Conservation (phyloP, 441 rosid genomes). For the Populus hybrid region DNA sequence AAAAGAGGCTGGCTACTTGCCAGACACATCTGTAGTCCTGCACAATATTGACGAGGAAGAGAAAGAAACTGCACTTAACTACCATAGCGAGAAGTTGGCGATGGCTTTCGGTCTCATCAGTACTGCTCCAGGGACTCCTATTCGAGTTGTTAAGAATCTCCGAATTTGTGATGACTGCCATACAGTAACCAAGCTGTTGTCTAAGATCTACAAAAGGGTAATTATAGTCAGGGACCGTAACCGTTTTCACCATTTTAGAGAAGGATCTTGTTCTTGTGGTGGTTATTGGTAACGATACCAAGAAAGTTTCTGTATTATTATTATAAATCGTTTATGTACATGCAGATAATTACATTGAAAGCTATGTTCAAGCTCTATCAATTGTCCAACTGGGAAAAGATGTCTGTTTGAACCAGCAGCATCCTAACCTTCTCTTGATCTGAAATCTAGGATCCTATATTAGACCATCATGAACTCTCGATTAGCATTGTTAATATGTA, state of each 20-base stretch:
- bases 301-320: neutral
- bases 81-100: conserved; percentile 36
- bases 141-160: conserved; percentile 33
- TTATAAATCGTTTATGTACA: neutral
- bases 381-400: neutral
- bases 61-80: conserved; percentile 21
- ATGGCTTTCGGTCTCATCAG: conserved; percentile 33
- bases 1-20: conserved; percentile 23
- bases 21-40: conserved; percentile 21
- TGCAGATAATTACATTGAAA: neutral
- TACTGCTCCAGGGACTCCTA: conserved; percentile 26
- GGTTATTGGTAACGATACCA: conserved; percentile 27
- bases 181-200: conserved; percentile 31
- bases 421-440: neutral
- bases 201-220: conserved; percentile 26
- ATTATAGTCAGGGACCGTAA: conserved; percentile 33
- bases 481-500: neutral
- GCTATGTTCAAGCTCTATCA: neutral
- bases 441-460: neutral
- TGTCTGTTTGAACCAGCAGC: neutral
- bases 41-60: conserved; percentile 26
- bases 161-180: conserved; percentile 38
- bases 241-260: conserved; percentile 36
- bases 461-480: neutral
- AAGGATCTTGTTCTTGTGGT: conserved; percentile 34